Conservation (phyloP, 176 grass and related monocot species). For the Elaeis guineensis region DNA sequence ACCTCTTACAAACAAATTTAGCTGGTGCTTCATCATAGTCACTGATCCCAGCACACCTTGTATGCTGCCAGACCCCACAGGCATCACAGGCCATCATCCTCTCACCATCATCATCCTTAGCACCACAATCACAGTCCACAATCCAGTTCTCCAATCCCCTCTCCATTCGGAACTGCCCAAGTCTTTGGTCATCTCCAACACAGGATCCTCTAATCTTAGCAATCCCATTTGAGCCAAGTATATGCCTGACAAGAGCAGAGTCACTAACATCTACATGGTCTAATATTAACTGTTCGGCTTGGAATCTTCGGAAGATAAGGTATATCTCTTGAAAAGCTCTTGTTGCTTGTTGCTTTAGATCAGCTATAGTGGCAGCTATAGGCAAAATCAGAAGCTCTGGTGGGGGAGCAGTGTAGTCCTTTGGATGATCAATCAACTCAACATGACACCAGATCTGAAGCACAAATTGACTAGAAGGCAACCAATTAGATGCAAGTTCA, state of each 20-base stretch:
- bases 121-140: conserved; percentile 79
- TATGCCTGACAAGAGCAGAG: conserved; percentile 39
- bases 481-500: conserved; percentile 16
- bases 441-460: conserved; percentile 56
- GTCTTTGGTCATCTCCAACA: conserved; percentile 39
- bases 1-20: conserved; percentile 72
- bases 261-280: conserved; percentile 49
- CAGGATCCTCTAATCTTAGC: conserved; percentile 55
- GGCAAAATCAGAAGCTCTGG: conserved; percentile 65
- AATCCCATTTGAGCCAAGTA: conserved; percentile 44
- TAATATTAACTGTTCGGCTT: conserved; percentile 53
- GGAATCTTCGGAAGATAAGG: conserved; percentile 86
- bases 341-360: conserved; percentile 62
- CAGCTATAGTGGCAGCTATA: conserved; percentile 48
- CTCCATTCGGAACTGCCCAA: conserved; percentile 83
- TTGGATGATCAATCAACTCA: conserved; percentile 69
- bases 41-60: conserved; percentile 72
- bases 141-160: conserved; percentile 93
- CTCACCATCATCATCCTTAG: conserved; percentile 90
- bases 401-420: conserved; percentile 67
- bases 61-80: conserved; percentile 95
- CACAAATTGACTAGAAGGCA: conserved; percentile 42
- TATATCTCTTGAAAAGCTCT: conserved; percentile 81
- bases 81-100: conserved; percentile 90
- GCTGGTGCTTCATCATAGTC: conserved; percentile 79